Base-by-base conservation (phyloP, 345 rosid genomes). In the Hibiscus trionum region DNA sequence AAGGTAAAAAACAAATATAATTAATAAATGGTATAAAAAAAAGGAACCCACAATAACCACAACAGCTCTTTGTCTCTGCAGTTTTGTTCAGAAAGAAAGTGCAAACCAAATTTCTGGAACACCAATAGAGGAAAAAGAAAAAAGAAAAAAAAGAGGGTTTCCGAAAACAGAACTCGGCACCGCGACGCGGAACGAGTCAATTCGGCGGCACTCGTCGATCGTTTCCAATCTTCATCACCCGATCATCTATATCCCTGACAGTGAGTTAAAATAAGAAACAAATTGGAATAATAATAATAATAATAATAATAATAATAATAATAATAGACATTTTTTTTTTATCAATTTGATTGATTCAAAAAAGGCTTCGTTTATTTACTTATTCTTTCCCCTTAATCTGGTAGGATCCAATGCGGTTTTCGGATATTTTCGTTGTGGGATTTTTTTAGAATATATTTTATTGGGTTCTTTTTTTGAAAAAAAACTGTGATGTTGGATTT, bases 401-500 rank as follows among this genome's bases (percentile, higher is more conserved):
- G 1, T 37, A 70, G 62, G 46, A 53, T 35, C 17, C 17, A 33
- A 53, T 7, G 35, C 8, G n/a, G 31, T 55, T 69, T 19, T 55
- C 0, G 72, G 8, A 9, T 11, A 12, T 33, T 55, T n/a, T 14
- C 15, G 46, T 77, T 31, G 49, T 47, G 61, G 19, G 24, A 58
- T 47, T 72, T 5, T 66, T 58, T 72, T 11, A 33, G 29, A 15
- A 2, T 14, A 11, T 12, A 50, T 52, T 52, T 53, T 53, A n/a
- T 53, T 16, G 8, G 8, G 24, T 53, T 53, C 2, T 5, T 16
- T 52, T 3, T 60, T 33, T 33, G 3, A 0, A 1, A 1, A 37
- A 37, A 7, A 7, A 39, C 0, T 39, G 74, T 85, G 75, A 85
- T 86, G 91, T 77, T 87, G 89, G 90, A 89, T 82, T 91, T 85